Conservation (phyloP, 164 flowering plant species). For the Sextonia rubra region DNA sequence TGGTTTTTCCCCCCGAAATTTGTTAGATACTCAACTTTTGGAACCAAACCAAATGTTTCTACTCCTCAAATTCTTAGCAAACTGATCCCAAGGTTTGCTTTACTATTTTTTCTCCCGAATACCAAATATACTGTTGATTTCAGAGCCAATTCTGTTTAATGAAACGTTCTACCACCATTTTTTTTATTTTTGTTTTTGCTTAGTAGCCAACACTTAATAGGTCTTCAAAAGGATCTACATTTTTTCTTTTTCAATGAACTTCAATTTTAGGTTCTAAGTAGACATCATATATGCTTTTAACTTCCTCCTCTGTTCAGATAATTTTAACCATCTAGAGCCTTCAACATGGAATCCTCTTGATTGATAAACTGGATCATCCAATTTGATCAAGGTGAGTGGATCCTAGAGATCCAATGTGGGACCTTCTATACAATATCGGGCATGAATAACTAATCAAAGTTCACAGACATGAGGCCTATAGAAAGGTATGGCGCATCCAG, state of each 20-base stretch:
- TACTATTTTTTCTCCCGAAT: neutral
- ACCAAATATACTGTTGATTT: neutral
- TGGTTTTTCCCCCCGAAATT: neutral
- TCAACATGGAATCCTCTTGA: neutral
- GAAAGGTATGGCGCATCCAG: neutral
- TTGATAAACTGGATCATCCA: neutral
- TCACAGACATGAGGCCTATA: neutral
- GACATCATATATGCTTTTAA: no score
- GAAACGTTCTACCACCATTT: no score
- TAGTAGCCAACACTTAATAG: no score
- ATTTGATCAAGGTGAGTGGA: neutral
- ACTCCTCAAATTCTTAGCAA: neutral
- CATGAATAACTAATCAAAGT: neutral
- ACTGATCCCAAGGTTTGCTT: neutral
- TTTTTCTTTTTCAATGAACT: no score
- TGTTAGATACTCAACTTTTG: neutral
- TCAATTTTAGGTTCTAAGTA: no score
- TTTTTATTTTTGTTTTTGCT: no score
- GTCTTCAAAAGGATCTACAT: no score
- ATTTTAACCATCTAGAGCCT: no score
- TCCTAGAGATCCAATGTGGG: neutral
- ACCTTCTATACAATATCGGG: neutral
- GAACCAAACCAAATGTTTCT: neutral
- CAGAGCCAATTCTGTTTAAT: no score
- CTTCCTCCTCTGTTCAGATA: no score